Evolutionary conservation across 352 stramenopile genomes (phyloP), one percentile per base, ranked within the genome.

Genomic region (Globisporangium solare): DNA sequence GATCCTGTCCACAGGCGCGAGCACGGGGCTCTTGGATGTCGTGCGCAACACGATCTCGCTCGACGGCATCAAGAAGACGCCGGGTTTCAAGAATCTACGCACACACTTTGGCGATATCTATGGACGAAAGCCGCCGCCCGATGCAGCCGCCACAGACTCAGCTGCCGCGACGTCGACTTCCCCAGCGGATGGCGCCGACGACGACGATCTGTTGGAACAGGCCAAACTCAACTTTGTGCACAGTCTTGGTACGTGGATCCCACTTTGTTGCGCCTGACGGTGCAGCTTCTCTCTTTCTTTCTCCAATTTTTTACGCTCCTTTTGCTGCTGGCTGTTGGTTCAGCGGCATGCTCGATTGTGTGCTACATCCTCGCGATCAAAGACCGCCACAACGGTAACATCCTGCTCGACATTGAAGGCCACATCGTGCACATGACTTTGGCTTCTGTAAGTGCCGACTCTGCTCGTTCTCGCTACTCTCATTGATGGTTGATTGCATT

Each of bases 361-460:
- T 98, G 87, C 58, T 99, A 99, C 71, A 84, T 99, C 35, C 76
- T 99, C 15, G 90, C 92, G 14, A 88, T 99, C 67, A 99, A 99
- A 65, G 97, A 99, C 71, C 86, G 96, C 7, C 97, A 99, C 82
- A 99, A 99, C 67, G 97, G 96, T 42, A 99, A 99, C 69, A 98
- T 99, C 57, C 96, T 99, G 84, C 92, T 99, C 50, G 96, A 99
- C 64, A 93, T 90, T 14, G 80, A 96, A 59, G 97, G 97, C 6
- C 95, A 98, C 63, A 74, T 99, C 22, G 88, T 99, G 37, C 96
- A 99, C 76, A 99, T 99, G 97, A 99, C 73, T 99, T 99, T 84
- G 97, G 97, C 31, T 99, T 99, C 71, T 89, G 82, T 92, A 78
- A 48, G 75, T 83, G 10, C 10, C 18, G 12, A 13, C 17, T 43